Evolutionary conservation across 2,329 filamentous ascomycete species (phyloP).

Genomic region (Fusarium oxysporum): DNA sequence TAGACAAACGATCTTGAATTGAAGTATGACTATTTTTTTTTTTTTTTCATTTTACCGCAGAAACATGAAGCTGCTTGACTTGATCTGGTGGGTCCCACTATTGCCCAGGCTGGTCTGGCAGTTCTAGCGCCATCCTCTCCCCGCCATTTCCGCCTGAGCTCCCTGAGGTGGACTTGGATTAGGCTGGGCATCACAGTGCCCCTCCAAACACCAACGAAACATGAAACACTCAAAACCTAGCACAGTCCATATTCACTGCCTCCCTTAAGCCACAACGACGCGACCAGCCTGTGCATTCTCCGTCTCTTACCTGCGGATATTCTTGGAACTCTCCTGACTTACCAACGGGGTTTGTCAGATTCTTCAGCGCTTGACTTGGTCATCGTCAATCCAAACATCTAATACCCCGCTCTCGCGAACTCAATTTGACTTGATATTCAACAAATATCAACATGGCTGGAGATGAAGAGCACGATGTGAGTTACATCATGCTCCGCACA

Average conservation of each 20-base stretch:
- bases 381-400: constrained; percentile 7
- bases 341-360: background rate
- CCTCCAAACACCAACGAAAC: constrained; percentile 35
- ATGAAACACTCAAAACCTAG: constrained; percentile 1
- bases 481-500: background rate
- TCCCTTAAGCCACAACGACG: constrained; percentile 18
- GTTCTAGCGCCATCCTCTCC: constrained; percentile 27
- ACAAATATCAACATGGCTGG: constrained; percentile 34
- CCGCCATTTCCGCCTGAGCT: constrained; percentile 34
- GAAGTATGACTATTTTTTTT: constrained; percentile 15
- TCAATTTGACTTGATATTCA: constrained; percentile 2
- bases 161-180: background rate
- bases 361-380: background rate
- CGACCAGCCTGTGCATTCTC: background rate
- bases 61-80: background rate
- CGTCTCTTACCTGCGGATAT: background rate
- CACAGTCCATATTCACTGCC: constrained; percentile 22
- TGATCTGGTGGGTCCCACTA: constrained; percentile 31
- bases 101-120: constrained; percentile 8
- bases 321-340: background rate
- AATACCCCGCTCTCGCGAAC: constrained; percentile 35
- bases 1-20: background rate
- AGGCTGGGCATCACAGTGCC: constrained; percentile 20
- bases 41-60: background rate
- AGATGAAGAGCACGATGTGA: constrained; percentile 54